These are phyloP conservation scores for Phytophthora megakarya DNA, from an alignment of 352 stramenopile species.

Conservation along the genomic window DNA sequence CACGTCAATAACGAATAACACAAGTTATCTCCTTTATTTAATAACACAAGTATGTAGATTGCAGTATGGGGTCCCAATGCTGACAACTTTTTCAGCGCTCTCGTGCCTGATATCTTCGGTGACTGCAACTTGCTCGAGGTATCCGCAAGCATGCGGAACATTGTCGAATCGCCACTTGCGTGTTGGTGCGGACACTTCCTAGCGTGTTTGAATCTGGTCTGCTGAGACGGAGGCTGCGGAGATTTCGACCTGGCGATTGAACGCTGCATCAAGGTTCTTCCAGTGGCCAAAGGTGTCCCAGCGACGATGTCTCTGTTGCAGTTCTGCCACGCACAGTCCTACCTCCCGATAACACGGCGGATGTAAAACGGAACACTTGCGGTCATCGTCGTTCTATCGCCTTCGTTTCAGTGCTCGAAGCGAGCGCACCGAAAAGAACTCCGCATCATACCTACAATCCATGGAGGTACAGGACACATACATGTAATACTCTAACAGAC, in stretches of 20 bases:
- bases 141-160: conserved; percentile 6
- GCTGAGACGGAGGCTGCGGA: not conserved
- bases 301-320: not conserved
- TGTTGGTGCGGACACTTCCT: not conserved
- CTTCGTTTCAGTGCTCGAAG: conserved; percentile 25
- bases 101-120: conserved; percentile 1
- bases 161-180: conserved; percentile 25
- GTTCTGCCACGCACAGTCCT: not conserved
- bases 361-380: conserved; percentile 20
- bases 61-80: no score
- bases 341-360: conserved; percentile 11
- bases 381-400: conserved; percentile 5
- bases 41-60: no score
- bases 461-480: no score
- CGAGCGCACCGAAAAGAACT: conserved; percentile 29
- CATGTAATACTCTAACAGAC: no score
- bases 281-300: not conserved
- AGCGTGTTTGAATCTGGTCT: conserved; percentile 4
- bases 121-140: conserved; percentile 3
- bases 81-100: not conserved
- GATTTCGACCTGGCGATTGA: conserved; percentile 9
- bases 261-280: conserved; percentile 16
- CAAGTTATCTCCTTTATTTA: no score
- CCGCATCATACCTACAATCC: no score
- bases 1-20: no score